Conservation (phyloP, 768 basidiomycete genomes). For the Pholiota molesta region DNA sequence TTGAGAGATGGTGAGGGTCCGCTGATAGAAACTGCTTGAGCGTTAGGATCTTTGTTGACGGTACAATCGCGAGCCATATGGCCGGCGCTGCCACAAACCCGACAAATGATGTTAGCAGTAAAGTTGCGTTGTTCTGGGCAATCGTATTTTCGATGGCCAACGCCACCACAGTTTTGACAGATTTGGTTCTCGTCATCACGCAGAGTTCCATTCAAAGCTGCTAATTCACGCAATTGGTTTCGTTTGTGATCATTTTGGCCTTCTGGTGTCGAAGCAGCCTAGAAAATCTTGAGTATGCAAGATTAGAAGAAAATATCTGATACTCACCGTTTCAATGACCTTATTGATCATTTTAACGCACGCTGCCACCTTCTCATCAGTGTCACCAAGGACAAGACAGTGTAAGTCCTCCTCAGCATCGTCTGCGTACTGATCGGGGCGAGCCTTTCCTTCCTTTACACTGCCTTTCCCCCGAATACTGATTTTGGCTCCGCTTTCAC, state of each 20-base stretch:
- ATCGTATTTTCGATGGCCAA: slow-evolving; percentile 98
- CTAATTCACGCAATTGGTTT: slow-evolving; percentile 96
- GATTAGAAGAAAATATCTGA: not conserved
- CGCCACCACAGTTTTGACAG: slow-evolving; percentile 94
- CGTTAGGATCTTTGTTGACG: slow-evolving; percentile 88
- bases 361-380: slow-evolving; percentile 85
- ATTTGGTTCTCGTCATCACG: slow-evolving; percentile 99
- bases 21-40: slow-evolving; percentile 42
- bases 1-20: slow-evolving; percentile 54
- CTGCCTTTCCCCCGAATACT: slow-evolving; percentile 98
- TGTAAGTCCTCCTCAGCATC: slow-evolving; percentile 99
- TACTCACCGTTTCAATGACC: slow-evolving; percentile 94
- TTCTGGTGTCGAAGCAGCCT: slow-evolving; percentile 99
- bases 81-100: slow-evolving; percentile 95
- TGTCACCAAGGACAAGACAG: slow-evolving; percentile 93
- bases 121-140: slow-evolving; percentile 98
- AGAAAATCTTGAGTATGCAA: slow-evolving; percentile 11
- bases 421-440: slow-evolving; percentile 92
- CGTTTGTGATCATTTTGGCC: slow-evolving; percentile 99
- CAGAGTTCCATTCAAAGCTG: slow-evolving; percentile 96
- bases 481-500: slow-evolving; percentile 97
- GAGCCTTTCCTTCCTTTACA: slow-evolving; percentile 97
- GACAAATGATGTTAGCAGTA: slow-evolving; percentile 99
- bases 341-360: slow-evolving; percentile 97
- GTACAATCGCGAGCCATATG: slow-evolving; percentile 99